These are phyloP conservation scores for Trametes coccinea DNA, from an alignment of 768 basidiomycete genomes.

Conservation along the genomic window DNA sequence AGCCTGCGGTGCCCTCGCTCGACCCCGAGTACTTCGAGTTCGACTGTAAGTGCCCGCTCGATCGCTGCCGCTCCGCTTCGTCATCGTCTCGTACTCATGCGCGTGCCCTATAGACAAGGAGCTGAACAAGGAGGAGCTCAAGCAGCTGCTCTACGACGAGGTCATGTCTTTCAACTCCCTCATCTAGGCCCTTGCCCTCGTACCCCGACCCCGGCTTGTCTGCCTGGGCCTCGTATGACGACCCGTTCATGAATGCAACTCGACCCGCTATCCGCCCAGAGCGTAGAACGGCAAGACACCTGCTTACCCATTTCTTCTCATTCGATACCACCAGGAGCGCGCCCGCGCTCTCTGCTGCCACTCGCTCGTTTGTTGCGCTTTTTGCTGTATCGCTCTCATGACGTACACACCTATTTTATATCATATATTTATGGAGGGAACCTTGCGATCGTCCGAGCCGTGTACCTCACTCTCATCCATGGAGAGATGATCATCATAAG, in stretches of 20 bases:
- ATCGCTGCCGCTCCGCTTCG: not conserved
- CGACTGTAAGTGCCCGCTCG: conserved; percentile 55
- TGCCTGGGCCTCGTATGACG: conserved; percentile 2
- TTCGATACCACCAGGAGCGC: not conserved
- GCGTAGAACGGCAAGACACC: not conserved
- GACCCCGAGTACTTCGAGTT: conserved; percentile 90
- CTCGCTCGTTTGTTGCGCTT: conserved; percentile 1
- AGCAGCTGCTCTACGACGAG: conserved; percentile 80
- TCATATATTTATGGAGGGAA: conserved; percentile 16
- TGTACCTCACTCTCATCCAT: too few species aligned
- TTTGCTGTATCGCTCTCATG: not conserved
- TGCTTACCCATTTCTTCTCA: not conserved
- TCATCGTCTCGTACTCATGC: conserved; percentile 29
- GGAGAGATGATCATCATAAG: too few species aligned
- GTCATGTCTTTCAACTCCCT: conserved; percentile 73
- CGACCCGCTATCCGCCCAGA: not conserved
- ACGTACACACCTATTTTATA: conserved; percentile 5
- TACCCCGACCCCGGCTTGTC: not conserved
- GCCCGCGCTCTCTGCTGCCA: not conserved
- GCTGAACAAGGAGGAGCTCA: conserved; percentile 76
- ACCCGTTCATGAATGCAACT: conserved; percentile 3
- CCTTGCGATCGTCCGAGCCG: not conserved
- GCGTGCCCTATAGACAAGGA: conserved; percentile 45
- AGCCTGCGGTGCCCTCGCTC: conserved; percentile 78
- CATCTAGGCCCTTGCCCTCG: conserved; percentile 39